These are phyloP conservation scores for Gastrodia elata DNA, from an alignment of 106 monocot genomes.

Conservation along the genomic window DNA sequence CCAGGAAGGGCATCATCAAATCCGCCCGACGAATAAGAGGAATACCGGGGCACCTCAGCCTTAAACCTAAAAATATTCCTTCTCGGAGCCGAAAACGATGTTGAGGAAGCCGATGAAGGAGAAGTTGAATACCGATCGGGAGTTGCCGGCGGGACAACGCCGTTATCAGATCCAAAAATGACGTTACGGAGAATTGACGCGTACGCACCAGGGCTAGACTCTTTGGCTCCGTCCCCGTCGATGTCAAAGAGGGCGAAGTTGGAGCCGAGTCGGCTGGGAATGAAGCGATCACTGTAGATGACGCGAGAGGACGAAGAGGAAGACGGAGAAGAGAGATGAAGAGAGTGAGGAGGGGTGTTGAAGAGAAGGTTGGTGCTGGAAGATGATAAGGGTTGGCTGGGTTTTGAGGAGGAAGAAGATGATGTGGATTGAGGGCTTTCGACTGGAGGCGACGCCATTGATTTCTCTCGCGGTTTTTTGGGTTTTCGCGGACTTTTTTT, in stretches of 20 bases:
- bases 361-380: constrained; percentile 11
- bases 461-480: not conserved
- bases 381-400: constrained; percentile 7
- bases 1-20: constrained; percentile 50
- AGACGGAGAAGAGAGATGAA: constrained; percentile 13
- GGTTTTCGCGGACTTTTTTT: constrained; percentile 9
- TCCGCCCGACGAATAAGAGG: constrained; percentile 11
- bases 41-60: constrained; percentile 49
- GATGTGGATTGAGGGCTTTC: constrained; percentile 21
- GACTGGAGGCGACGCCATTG: constrained; percentile 8
- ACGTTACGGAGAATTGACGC: constrained; percentile 47
- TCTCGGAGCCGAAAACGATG: constrained; percentile 24
- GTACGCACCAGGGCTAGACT: constrained; percentile 34
- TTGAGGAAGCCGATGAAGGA: constrained; percentile 25
- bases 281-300: constrained; percentile 77
- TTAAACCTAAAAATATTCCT: constrained; percentile 86
- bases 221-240: constrained; percentile 9
- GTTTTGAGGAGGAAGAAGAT: constrained; percentile 10
- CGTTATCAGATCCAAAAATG: constrained; percentile 50
- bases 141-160: constrained; percentile 21
- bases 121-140: constrained; percentile 29
- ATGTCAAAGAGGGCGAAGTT: constrained; percentile 67
- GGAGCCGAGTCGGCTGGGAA: constrained; percentile 66
- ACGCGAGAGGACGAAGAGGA: constrained; percentile 23
- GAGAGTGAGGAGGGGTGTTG: constrained; percentile 8